Conservation (phyloP, 2,329 filamentous ascomycete genomes). For the Mycosphaerella sp. region DNA sequence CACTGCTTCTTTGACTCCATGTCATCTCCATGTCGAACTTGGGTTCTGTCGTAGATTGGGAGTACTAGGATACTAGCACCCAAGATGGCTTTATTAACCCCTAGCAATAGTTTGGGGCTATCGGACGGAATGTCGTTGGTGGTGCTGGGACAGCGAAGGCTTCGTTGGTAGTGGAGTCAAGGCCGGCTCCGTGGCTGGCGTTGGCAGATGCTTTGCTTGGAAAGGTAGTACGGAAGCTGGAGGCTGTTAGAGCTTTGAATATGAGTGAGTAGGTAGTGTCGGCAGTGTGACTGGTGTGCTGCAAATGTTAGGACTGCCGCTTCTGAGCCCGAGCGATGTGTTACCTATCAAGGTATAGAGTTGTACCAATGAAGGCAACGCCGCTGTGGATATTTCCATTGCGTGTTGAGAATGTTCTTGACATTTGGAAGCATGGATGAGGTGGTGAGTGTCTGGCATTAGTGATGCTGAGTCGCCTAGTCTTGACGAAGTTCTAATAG, state of each 20-base stretch:
- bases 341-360: neutral
- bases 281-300: constrained; percentile 18
- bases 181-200: constrained; percentile 19
- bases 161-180: constrained; percentile 2
- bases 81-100: constrained; percentile 14
- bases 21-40: constrained; percentile 11
- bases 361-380: neutral
- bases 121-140: constrained; percentile 16
- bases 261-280: constrained; percentile 16
- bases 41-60: constrained; percentile 28
- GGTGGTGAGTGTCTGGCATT: no score
- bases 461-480: no score
- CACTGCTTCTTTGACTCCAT: no score
- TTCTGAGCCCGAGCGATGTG: neutral
- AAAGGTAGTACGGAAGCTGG: constrained; percentile 15
- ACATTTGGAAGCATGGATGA: no score
- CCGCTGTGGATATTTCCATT: neutral
- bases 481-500: no score
- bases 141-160: neutral
- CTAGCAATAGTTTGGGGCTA: constrained; percentile 20
- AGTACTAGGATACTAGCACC: constrained; percentile 28
- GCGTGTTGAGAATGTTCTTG: no score
- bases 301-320: constrained; percentile 14
- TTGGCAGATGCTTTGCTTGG: constrained; percentile 14
- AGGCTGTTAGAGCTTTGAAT: constrained; percentile 23